phyloP scores from a whole-genome alignment of 2,329 filamentous ascomycete species.

The Boeremia exigua region DNA sequence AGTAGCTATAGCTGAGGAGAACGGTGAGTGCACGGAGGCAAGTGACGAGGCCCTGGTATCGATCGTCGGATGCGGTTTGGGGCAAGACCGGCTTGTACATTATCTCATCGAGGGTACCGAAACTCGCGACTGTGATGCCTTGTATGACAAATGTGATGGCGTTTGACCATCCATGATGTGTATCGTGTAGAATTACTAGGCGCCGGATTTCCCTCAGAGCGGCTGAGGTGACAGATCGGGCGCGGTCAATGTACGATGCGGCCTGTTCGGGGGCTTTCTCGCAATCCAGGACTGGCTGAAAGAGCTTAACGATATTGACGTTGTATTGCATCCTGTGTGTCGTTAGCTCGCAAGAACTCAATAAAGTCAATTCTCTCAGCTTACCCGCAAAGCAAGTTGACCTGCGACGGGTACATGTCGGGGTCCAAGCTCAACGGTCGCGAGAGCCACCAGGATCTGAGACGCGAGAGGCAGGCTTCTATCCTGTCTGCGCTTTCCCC shows the following conservation, averaged over 20 bases:
- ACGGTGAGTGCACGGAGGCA: slow-evolving; percentile 35
- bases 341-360: slow-evolving; percentile 11
- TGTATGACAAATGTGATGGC: slow-evolving; percentile 36
- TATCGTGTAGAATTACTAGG: slow-evolving; percentile 33
- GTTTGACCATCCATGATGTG: slow-evolving; percentile 32
- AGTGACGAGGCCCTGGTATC: slow-evolving; percentile 34
- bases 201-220: slow-evolving; percentile 33
- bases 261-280: slow-evolving; percentile 17
- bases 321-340: slow-evolving; percentile 34
- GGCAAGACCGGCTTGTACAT: slow-evolving; percentile 5
- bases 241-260: slow-evolving; percentile 24
- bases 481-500: slow-evolving; percentile 23
- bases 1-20: slow-evolving; percentile 35
- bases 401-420: slow-evolving; percentile 26
- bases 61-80: slow-evolving; percentile 21
- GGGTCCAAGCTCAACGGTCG: slow-evolving; percentile 26
- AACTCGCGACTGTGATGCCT: slow-evolving; percentile 33
- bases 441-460: slow-evolving; percentile 34
- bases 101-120: slow-evolving; percentile 37
- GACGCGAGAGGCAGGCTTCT: slow-evolving; percentile 28
- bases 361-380: background rate
- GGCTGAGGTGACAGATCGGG: slow-evolving; percentile 20
- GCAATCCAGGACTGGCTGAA: slow-evolving; percentile 29
- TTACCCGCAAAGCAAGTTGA: slow-evolving; percentile 38
- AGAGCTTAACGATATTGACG: slow-evolving; percentile 32